Evolutionary conservation across 768 basidiomycete species (phyloP).

Genomic region (Agaricus subrufescens): DNA sequence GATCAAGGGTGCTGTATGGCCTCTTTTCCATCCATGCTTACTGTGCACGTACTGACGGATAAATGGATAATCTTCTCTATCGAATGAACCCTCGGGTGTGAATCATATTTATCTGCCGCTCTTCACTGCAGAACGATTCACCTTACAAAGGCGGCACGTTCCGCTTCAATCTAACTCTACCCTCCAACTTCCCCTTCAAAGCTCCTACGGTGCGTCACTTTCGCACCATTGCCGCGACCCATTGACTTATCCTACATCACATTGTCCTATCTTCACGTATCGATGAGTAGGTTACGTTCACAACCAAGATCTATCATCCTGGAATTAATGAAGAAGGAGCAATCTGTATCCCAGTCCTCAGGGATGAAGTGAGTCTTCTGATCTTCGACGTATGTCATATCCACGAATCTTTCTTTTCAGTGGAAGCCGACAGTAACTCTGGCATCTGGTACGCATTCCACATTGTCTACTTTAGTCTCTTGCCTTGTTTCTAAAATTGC

Average conservation of each 20-base stretch:
- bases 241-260: background rate
- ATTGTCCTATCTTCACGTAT: conserved; percentile 10
- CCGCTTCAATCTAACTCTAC: conserved; percentile 68
- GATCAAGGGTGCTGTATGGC: conserved; percentile 68
- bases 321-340: conserved; percentile 87
- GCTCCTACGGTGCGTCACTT: conserved; percentile 59
- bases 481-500: conserved; percentile 1
- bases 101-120: background rate
- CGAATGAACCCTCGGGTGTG: background rate
- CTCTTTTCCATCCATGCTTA: background rate
- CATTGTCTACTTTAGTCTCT: background rate
- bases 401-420: conserved; percentile 30
- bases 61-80: background rate
- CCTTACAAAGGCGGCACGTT: conserved; percentile 85
- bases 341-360: conserved; percentile 79
- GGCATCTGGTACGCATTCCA: conserved; percentile 48
- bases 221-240: background rate
- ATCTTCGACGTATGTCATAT: conserved; percentile 8
- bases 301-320: conserved; percentile 86
- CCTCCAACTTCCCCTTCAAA: conserved; percentile 84
- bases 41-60: background rate
- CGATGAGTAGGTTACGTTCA: conserved; percentile 64
- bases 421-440: conserved; percentile 84
- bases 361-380: conserved; percentile 63
- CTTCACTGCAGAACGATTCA: conserved; percentile 51